Evolutionary conservation across 768 basidiomycete genomes (phyloP), one percentile per base, ranked within the genome.

Genomic region (Xerocomellus chrysenteron): DNA sequence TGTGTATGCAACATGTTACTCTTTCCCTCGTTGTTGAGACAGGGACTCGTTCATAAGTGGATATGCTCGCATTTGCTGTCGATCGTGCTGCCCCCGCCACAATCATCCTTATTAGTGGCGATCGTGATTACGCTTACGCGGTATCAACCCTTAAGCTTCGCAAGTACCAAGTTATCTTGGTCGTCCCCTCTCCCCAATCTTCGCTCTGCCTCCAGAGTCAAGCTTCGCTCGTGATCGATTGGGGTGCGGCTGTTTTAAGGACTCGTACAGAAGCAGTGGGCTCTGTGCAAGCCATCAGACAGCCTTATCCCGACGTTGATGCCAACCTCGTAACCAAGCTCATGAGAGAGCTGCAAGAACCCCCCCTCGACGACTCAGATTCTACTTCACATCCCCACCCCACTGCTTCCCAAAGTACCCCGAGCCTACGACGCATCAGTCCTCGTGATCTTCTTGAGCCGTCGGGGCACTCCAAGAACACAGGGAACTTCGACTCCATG

Each of bases 111-210:
- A 84, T 90, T 61, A 79, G 86, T 0, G 84, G 82, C 16, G 86
- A 89, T 68, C 77, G 84, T 41, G 86, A 88, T 65, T 82, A 86
- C 60, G 80, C 81, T 5, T 88, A 86, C 64, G 81, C 82, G 19
- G 68, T 86, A 42, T 81, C 86, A 2, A 73, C 75, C 36, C 71
- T 88, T 45, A 79, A 81, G 33, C 75, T 82, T 50, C 78, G 84
- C 55, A 72, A 73, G 44, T 84, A 83, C 65, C 70, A 74, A 17
- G 77, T 87, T 36, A 71, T 86, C 45, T 58, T 87, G 26, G 69
- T 87, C 43, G 74, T n/a, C n/a, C n/a, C n/a, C n/a, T n/a, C n/a
- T n/a, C n/a, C n/a, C n/a, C n/a, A n/a, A n/a, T n/a, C n/a, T n/a
- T n/a, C n/a, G n/a, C n/a, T n/a, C n/a, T n/a, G n/a, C n/a, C n/a